Evolutionary conservation across 148 eudicot genomes (phyloP).

Genomic region (Limonium bicolor): DNA sequence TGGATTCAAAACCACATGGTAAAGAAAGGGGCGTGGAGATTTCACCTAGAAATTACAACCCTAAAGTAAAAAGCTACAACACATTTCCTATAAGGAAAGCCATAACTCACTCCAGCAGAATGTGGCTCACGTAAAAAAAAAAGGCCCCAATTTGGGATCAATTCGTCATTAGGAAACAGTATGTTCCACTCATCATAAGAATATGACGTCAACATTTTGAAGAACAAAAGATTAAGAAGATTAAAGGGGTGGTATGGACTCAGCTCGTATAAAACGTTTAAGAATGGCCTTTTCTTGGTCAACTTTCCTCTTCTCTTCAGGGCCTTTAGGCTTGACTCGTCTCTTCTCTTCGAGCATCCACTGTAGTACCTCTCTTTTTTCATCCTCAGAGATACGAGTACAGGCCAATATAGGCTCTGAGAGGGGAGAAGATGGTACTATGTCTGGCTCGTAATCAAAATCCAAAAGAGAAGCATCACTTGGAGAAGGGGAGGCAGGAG

Average conservation of each 20-base stretch:
- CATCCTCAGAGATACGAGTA: slow-evolving; percentile 50
- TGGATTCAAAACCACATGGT: no score
- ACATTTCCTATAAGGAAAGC: no score
- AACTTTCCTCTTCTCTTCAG: slow-evolving; percentile 54
- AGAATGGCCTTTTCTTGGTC: slow-evolving; percentile 89
- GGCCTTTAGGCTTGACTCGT: slow-evolving; percentile 62
- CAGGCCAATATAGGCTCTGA: slow-evolving; percentile 20
- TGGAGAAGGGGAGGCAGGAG: neutral
- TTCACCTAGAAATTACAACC: no score
- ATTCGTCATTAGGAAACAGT: no score
- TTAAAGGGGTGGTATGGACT: slow-evolving; percentile 51
- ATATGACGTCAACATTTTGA: no score
- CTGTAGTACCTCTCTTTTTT: slow-evolving; percentile 76
- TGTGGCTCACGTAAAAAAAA: no score
- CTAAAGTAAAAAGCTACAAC: no score
- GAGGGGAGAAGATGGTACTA: slow-evolving; percentile 13
- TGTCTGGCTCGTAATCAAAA: neutral
- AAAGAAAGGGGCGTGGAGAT: no score
- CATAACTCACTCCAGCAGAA: no score
- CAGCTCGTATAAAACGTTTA: slow-evolving; percentile 70
- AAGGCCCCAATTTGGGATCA: no score
- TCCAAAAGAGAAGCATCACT: slow-evolving; percentile 1
- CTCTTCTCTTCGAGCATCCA: slow-evolving; percentile 96
- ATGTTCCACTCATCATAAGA: no score
- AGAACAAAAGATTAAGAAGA: no score